Conservation (phyloP, 768 basidiomycete genomes). For the Lactarius trivialis region DNA sequence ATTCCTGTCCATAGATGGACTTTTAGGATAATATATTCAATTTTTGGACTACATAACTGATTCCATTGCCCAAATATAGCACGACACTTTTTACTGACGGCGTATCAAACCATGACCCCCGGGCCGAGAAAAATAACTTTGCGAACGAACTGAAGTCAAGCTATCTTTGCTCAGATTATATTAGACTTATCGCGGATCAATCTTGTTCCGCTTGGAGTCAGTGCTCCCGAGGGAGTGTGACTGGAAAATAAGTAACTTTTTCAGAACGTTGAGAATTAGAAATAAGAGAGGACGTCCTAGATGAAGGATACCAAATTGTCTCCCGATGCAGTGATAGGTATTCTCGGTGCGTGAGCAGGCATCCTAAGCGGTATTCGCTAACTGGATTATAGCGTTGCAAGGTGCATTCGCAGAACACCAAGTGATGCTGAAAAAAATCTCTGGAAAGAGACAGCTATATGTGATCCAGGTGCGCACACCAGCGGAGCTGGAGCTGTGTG, state of each 20-base stretch:
- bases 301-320: slow-evolving; percentile 16
- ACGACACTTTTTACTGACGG: no score
- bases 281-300: slow-evolving; percentile 7
- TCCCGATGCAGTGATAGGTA: slow-evolving; percentile 19
- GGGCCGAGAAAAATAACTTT: no score
- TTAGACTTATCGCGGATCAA: not conserved
- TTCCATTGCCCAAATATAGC: no score
- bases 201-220: not conserved
- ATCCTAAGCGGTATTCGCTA: not conserved
- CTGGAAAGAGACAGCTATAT: slow-evolving; percentile 39
- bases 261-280: no score
- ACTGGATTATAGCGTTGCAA: slow-evolving; percentile 62
- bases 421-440: slow-evolving; percentile 53
- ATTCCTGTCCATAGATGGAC: no score
- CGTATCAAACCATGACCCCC: no score
- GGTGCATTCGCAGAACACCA: slow-evolving; percentile 91
- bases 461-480: slow-evolving; percentile 61
- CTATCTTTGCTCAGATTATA: no score
- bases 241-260: not conserved
- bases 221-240: not conserved
- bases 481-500: slow-evolving; percentile 68
- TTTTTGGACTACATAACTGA: no score
- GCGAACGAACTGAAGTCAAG: no score
- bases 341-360: slow-evolving; percentile 16
- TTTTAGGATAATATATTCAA: no score